Evolutionary conservation across 768 basidiomycete genomes (phyloP), one percentile per base, ranked within the genome.

Genomic region (Boletus tylopilopsis): DNA sequence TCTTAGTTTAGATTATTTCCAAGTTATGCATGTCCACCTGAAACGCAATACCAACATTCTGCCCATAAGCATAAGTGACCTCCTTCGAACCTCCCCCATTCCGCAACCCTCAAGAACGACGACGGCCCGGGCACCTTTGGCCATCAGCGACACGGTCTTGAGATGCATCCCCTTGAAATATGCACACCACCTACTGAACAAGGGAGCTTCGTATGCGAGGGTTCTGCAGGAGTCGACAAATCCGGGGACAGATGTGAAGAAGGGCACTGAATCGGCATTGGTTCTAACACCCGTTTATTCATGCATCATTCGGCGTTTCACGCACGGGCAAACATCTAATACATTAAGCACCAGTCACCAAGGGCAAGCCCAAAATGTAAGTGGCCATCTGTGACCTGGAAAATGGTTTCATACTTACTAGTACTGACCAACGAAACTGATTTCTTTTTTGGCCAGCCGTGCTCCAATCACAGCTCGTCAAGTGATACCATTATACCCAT

Each of bases 131-230:
- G 87, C 83, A 13, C 48, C 47, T 12, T 47, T 47, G 3, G 39
- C 47, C 23, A 47, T 40, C 30, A 47, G 16, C 11, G 47, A 47
- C 13, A 39, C 47, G 13, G 39, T 47, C 38, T 47, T 47, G 39
- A 47, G 18, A 13, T 97, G 95, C 12, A 90, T 94, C 72, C 95
- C 96, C 60, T 87, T 82, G 63, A 95, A 76, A 70, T 96, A 97
- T 15, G 80, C 66, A 34, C 76, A 77, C 87, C 90, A 91, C 52
- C 79, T 78, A 15, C 79, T 19, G 60, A 19, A 16, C 15, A 61
- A 61, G 56, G 64, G 69, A 65, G 18, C 55, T 57, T 55, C 53
- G 60, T 18, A 11, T 47, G 54, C 42, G 40, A 53, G 3, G 68
- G 69, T 19, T 76, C 73, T 9, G 74, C 76, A 57, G 81, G 68